Conservation (phyloP, 2,329 filamentous ascomycete species). For the Aureobasidium sp. region DNA sequence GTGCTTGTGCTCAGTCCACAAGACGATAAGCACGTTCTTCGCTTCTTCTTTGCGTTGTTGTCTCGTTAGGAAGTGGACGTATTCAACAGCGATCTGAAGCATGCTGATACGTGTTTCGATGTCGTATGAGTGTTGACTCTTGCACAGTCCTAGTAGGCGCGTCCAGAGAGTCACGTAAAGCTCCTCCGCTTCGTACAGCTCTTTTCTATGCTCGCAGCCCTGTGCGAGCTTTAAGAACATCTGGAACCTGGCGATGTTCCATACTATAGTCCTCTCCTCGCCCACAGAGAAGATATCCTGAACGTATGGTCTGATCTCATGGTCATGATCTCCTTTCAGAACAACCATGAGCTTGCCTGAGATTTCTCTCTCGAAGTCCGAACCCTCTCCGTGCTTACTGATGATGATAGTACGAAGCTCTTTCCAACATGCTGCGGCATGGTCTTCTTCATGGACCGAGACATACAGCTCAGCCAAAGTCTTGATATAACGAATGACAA, state of each 20-base stretch:
- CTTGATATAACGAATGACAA: slow-evolving; percentile 41
- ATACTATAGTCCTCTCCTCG: background rate
- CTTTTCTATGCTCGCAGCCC: slow-evolving; percentile 2
- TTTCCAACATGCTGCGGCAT: slow-evolving; percentile 25
- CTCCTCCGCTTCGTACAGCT: background rate
- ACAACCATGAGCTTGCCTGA: slow-evolving; percentile 17
- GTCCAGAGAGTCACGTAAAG: slow-evolving; percentile 6
- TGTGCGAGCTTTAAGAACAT: slow-evolving; percentile 1
- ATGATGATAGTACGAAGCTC: slow-evolving; percentile 24
- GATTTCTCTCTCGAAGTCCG: slow-evolving; percentile 15
- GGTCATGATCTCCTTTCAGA: slow-evolving; percentile 17
- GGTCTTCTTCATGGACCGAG: slow-evolving; percentile 37
- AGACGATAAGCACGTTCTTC: slow-evolving; percentile 34
- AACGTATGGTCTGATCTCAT: background rate
- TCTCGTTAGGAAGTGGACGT: slow-evolving; percentile 34
- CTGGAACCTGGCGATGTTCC: background rate
- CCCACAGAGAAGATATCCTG: background rate
- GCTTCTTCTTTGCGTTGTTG: slow-evolving; percentile 36
- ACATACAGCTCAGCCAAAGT: slow-evolving; percentile 39
- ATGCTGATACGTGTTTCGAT: background rate
- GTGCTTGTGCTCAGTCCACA: slow-evolving; percentile 41
- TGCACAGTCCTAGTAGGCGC: background rate
- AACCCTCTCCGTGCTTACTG: slow-evolving; percentile 20
- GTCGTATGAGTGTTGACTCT: background rate
- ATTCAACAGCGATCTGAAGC: slow-evolving; percentile 26